phyloP scores from a whole-genome alignment of 345 rosid species.

The Populus euphratica region DNA sequence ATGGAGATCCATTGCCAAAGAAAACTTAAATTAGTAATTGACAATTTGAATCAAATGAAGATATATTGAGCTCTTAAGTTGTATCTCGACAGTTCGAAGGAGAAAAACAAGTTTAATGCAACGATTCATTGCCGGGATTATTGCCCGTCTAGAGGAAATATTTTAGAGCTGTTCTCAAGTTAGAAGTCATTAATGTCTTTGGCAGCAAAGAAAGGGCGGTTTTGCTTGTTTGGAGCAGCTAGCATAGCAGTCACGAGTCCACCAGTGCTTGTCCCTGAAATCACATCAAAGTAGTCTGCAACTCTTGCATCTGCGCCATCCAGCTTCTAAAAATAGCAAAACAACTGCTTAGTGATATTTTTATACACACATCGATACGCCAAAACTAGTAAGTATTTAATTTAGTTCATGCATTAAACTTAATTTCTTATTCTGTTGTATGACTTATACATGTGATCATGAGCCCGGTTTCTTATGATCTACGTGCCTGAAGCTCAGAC shows the following conservation, averaged over 20 bases:
- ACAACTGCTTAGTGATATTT: neutral
- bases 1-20: neutral
- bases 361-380: no score
- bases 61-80: neutral
- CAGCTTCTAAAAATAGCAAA: constrained; percentile 35
- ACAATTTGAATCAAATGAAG: constrained; percentile 21
- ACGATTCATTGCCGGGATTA: neutral
- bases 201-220: constrained; percentile 64
- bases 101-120: no score
- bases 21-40: neutral
- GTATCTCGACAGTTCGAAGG: neutral
- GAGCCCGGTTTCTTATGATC: neutral
- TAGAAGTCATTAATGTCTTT: constrained; percentile 46
- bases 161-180: constrained; percentile 16
- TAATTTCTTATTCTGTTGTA: no score
- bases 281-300: constrained; percentile 16
- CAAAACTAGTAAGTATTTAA: no score
- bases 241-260: constrained; percentile 73
- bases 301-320: constrained; percentile 64
- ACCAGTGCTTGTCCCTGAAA: constrained; percentile 23
- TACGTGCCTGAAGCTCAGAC: constrained; percentile 60
- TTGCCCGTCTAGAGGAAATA: constrained; percentile 11
- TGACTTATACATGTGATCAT: no score
- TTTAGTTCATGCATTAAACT: neutral
- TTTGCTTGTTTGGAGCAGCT: constrained; percentile 44